Conservation (phyloP, 305 asterid species). For the Fraxinus nigra region DNA sequence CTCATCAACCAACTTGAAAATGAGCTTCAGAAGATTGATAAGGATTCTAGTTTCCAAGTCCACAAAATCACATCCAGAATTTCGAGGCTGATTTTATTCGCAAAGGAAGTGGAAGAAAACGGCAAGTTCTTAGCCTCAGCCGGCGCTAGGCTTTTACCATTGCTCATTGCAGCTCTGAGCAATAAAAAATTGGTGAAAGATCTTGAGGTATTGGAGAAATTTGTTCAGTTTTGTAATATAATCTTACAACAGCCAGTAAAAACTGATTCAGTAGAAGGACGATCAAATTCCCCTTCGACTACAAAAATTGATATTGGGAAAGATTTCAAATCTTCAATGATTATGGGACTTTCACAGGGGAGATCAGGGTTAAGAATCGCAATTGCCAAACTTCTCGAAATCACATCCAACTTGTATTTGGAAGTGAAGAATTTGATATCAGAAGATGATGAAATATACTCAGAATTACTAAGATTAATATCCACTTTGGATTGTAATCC, state of each 20-base stretch:
- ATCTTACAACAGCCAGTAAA: slow-evolving; percentile 20
- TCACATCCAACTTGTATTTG: slow-evolving; percentile 13
- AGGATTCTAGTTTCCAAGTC: background rate
- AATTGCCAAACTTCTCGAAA: slow-evolving; percentile 38
- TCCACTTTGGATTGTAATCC: slow-evolving; percentile 25
- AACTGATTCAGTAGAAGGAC: slow-evolving; percentile 10
- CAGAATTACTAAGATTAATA: slow-evolving; percentile 41
- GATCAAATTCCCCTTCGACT: background rate
- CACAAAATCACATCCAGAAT: background rate
- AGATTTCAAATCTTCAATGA: slow-evolving; percentile 25
- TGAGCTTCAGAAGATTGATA: slow-evolving; percentile 18
- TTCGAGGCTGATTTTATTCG: slow-evolving; percentile 37
- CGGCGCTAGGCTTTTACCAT: slow-evolving; percentile 34
- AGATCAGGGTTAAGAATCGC: slow-evolving; percentile 37
- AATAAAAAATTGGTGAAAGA: slow-evolving; percentile 20
- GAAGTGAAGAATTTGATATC: slow-evolving; percentile 26
- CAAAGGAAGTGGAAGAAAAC: slow-evolving; percentile 42
- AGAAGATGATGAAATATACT: slow-evolving; percentile 43
- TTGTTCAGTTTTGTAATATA: slow-evolving; percentile 32
- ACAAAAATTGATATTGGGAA: slow-evolving; percentile 17
- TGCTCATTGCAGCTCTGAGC: slow-evolving; percentile 28
- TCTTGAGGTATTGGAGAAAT: slow-evolving; percentile 30
- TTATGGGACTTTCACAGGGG: slow-evolving; percentile 36
- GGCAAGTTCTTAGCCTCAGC: slow-evolving; percentile 20
- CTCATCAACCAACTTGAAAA: slow-evolving; percentile 37